Evolutionary conservation across 495 filamentous ascomycete genomes (phyloP).

Genomic region (Rhypophila decipiens): DNA sequence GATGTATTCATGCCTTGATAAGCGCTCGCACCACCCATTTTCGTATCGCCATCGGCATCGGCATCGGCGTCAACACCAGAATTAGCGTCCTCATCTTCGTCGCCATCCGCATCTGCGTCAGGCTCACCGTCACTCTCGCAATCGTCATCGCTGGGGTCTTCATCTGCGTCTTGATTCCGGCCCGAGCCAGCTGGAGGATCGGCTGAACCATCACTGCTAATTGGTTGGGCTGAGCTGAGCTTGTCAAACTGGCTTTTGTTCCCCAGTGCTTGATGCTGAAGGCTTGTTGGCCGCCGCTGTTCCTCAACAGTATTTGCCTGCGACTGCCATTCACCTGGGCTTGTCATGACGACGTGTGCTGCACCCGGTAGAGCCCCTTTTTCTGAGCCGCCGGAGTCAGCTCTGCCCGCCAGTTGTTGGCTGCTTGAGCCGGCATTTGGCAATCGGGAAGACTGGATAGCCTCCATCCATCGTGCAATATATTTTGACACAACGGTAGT

Average conservation of each 20-base stretch:
- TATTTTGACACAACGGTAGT: slow-evolving; percentile 37
- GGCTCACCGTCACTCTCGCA: slow-evolving; percentile 9
- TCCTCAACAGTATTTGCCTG: neutral
- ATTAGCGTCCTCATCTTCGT: slow-evolving; percentile 7
- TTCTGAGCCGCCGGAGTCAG: slow-evolving; percentile 17
- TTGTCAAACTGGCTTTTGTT: neutral
- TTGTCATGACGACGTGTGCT: neutral
- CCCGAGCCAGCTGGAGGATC: slow-evolving; percentile 7
- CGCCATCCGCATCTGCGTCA: slow-evolving; percentile 14
- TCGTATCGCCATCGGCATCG: slow-evolving; percentile 14
- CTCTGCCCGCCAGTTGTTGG: no score
- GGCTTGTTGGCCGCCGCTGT: neutral
- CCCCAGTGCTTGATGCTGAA: neutral
- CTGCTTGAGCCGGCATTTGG: slow-evolving; percentile 18
- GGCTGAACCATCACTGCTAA: neutral
- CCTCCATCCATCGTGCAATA: slow-evolving; percentile 48
- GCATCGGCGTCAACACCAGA: slow-evolving; percentile 31
- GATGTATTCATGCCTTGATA: neutral
- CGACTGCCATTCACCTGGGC: neutral
- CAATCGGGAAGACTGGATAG: slow-evolving; percentile 30
- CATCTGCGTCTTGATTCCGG: slow-evolving; percentile 7
- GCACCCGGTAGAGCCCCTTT: slow-evolving; percentile 6
- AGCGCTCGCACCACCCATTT: slow-evolving; percentile 6
- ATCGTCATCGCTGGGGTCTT: slow-evolving; percentile 22
- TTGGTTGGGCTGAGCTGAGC: neutral